Evolutionary conservation across 2,329 filamentous ascomycete genomes (phyloP).

Genomic region (Botryosphaeria dothidea): DNA sequence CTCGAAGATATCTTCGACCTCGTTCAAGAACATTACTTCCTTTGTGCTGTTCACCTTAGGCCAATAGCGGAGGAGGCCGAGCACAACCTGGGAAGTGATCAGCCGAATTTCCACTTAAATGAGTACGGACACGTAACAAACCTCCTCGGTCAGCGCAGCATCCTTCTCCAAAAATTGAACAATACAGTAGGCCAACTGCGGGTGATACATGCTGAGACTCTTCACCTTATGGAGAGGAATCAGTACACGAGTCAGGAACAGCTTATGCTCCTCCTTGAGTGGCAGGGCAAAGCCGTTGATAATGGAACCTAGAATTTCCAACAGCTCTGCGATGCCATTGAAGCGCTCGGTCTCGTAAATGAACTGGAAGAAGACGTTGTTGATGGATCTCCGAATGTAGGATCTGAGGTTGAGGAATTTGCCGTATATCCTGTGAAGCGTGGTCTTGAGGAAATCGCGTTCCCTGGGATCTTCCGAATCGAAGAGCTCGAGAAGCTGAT

Average conservation of each 20-base stretch:
- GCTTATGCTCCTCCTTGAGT: slow-evolving; percentile 97
- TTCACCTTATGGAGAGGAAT: slow-evolving; percentile 97
- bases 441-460: slow-evolving; percentile 97
- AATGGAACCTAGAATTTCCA: slow-evolving; percentile 96
- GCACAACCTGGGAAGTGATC: slow-evolving; percentile 67
- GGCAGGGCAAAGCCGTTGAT: slow-evolving; percentile 98
- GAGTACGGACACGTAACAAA: slow-evolving; percentile 44
- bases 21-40: slow-evolving; percentile 99
- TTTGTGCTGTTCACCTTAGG: slow-evolving; percentile 99
- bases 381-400: slow-evolving; percentile 97
- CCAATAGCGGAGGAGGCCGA: slow-evolving; percentile 94
- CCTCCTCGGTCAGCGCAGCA: slow-evolving; percentile 93
- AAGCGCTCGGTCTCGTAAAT: slow-evolving; percentile 98
- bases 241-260: slow-evolving; percentile 91
- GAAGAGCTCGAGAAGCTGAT: slow-evolving; percentile 87
- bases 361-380: slow-evolving; percentile 99
- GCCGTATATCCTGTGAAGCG: slow-evolving; percentile 94
- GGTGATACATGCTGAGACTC: slow-evolving; percentile 99
- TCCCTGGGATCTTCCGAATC: slow-evolving; percentile 97
- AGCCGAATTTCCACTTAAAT: slow-evolving; percentile 18
- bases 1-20: slow-evolving; percentile 99
- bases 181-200: slow-evolving; percentile 96
- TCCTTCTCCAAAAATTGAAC: slow-evolving; percentile 99
- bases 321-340: slow-evolving; percentile 93
- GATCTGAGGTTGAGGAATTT: slow-evolving; percentile 98